Evolutionary conservation across 169 alveolate genomes (phyloP).

Genomic region (Cryptosporidium andersoni): DNA sequence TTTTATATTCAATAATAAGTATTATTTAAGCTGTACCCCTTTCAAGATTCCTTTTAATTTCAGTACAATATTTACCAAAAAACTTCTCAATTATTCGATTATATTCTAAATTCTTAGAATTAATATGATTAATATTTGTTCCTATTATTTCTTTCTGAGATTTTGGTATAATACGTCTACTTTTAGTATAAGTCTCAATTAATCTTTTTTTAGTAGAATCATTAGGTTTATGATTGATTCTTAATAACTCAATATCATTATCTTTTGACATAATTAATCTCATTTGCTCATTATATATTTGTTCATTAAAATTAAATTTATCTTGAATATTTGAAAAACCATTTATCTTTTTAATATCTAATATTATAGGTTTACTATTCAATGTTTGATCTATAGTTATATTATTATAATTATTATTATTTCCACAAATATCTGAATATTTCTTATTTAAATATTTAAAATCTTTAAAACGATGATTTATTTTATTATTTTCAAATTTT

Average conservation of each 20-base stretch:
- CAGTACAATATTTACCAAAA: constrained; percentile 13
- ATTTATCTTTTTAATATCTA: background rate
- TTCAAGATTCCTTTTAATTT: constrained; percentile 47
- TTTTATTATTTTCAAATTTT: no score
- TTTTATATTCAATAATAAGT: no score
- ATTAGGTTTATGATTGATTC: constrained; percentile 30
- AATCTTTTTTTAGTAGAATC: constrained; percentile 14
- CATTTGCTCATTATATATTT: constrained; percentile 52
- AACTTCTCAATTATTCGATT: constrained; percentile 42
- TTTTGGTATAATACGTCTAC: constrained; percentile 11
- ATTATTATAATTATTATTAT: no score
- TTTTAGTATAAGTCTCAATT: constrained; percentile 20
- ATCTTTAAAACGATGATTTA: no score
- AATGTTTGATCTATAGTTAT: no score
- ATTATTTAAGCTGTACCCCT: constrained; percentile 34
- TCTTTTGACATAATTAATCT: constrained; percentile 2
- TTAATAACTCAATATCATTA: constrained; percentile 13
- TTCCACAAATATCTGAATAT: no score
- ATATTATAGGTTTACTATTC: no score
- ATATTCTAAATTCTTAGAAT: constrained; percentile 17
- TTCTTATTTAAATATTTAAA: no score
- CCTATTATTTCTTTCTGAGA: background rate
- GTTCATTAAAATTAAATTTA: constrained; percentile 9
- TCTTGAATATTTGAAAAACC: background rate
- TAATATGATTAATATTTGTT: constrained; percentile 20